A percentile compares a stretch with the other conserved stretches of the same genome.
These are phyloP conservation scores for Phytopythium delawarense DNA, from an alignment of 352 stramenopile genomes.

Conservation along the genomic window DNA sequence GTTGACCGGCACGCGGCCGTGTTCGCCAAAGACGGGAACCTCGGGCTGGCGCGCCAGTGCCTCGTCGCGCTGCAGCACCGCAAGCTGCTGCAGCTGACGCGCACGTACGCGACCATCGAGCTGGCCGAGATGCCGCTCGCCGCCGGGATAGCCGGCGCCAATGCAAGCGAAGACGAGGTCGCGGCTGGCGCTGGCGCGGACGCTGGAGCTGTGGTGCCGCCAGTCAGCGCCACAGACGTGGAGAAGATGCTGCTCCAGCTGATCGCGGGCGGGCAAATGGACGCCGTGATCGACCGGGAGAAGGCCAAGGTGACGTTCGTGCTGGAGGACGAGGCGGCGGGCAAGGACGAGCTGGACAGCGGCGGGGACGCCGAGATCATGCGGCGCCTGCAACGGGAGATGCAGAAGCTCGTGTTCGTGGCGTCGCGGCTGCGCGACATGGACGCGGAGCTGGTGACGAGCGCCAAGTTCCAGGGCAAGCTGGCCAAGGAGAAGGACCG, in stretches of 20 bases:
- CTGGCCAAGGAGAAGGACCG: constrained; percentile 78
- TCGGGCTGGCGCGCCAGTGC: constrained; percentile 78
- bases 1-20: constrained; percentile 33
- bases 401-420: constrained; percentile 69
- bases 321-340: constrained; percentile 45
- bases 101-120: constrained; percentile 76
- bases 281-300: constrained; percentile 70
- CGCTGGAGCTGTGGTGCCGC: not conserved
- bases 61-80: constrained; percentile 60
- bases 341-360: constrained; percentile 18
- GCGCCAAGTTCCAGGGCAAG: constrained; percentile 70
- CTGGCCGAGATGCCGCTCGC: constrained; percentile 52
- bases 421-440: constrained; percentile 66
- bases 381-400: constrained; percentile 53
- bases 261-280: constrained; percentile 48
- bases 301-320: constrained; percentile 78
- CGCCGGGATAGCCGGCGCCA: constrained; percentile 24
- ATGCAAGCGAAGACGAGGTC: constrained; percentile 14
- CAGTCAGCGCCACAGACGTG: constrained; percentile 8
- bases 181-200: not conserved
- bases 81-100: constrained; percentile 70
- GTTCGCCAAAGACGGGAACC: constrained; percentile 63
- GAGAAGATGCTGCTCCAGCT: constrained; percentile 67
- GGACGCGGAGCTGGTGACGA: constrained; percentile 80
- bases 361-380: constrained; percentile 37